Percentiles rank a stretch among this genome's conserved stretches.
Conservation (phyloP, 1,284 basidiomycete genomes). For the Mrakiaceae sp. region DNA sequence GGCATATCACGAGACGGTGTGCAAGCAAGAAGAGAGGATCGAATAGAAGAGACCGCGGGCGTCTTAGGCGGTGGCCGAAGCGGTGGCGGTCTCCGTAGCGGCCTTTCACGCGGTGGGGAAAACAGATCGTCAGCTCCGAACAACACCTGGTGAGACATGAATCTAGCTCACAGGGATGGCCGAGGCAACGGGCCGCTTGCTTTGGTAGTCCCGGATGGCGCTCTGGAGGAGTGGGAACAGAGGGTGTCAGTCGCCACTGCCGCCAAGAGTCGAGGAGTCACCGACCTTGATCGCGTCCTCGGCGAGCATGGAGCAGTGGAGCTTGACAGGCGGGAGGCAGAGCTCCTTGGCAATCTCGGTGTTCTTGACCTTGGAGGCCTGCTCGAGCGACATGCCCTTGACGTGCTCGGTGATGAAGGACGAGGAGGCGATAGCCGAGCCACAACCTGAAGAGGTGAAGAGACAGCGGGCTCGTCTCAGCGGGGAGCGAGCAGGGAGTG, state of each 20-base stretch:
- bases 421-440: conserved; percentile 92
- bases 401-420: conserved; percentile 98
- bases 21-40: no score
- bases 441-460: conserved; percentile 40
- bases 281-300: conserved; percentile 78
- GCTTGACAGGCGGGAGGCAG: conserved; percentile 89
- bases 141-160: no score
- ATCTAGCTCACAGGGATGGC: neutral
- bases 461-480: neutral
- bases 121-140: no score
- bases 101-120: no score
- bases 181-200: conserved; percentile 47
- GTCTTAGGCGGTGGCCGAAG: no score
- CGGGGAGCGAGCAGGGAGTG: neutral
- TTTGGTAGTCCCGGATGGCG: conserved; percentile 82
- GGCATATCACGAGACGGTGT: no score
- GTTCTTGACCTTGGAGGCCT: conserved; percentile 94
- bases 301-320: conserved; percentile 68
- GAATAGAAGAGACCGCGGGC: no score
- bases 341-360: conserved; percentile 98
- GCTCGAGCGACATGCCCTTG: conserved; percentile 84
- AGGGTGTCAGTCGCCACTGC: conserved; percentile 23
- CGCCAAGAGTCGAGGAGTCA: neutral
- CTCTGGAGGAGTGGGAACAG: conserved; percentile 41
- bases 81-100: no score